phyloP scores from a whole-genome alignment of 1,139 yeast species.

The Suhomyces anneliseae region DNA sequence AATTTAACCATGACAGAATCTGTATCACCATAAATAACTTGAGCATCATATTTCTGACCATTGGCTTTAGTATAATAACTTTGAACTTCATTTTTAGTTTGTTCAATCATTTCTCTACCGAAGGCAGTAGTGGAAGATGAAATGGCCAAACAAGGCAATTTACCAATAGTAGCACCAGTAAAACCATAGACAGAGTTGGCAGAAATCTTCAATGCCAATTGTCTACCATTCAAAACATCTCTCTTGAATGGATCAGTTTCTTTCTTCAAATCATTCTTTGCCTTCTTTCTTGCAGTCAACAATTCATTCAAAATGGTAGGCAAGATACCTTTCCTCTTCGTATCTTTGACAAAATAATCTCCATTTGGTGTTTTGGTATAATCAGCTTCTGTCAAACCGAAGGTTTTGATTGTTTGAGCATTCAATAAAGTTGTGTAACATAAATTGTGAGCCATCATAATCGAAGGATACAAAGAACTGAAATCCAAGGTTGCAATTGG shows the following conservation, averaged over 20 bases:
- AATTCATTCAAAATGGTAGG: constrained; percentile 92
- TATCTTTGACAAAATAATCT: constrained; percentile 80
- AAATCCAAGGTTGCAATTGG: constrained; percentile 98
- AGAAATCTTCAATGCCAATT: constrained; percentile 90
- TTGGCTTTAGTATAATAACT: constrained; percentile 72
- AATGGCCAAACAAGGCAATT: constrained; percentile 92
- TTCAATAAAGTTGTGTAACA: constrained; percentile 90
- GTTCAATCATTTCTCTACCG: constrained; percentile 96
- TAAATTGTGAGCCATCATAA: constrained; percentile 98
- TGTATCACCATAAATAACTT: constrained; percentile 97
- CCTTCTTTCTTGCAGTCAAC: constrained; percentile 87
- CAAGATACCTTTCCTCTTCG: constrained; percentile 75
- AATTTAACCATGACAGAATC: constrained; percentile 99
- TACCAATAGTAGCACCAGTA: constrained; percentile 98
- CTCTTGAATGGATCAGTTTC: constrained; percentile 94
- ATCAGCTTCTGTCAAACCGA: constrained; percentile 67
- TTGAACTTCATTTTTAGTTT: constrained; percentile 85
- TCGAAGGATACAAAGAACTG: constrained; percentile 95
- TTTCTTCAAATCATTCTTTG: constrained; percentile 83
- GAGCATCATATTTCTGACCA: constrained; percentile 80
- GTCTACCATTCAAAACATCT: constrained; percentile 95
- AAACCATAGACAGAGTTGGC: constrained; percentile 99
- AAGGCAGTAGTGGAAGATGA: constrained; percentile 95
- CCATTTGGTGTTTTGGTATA: constrained; percentile 90
- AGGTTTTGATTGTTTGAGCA: constrained; percentile 64